phyloP scores from a whole-genome alignment of 768 basidiomycete genomes.

The Calocera viscosa region DNA sequence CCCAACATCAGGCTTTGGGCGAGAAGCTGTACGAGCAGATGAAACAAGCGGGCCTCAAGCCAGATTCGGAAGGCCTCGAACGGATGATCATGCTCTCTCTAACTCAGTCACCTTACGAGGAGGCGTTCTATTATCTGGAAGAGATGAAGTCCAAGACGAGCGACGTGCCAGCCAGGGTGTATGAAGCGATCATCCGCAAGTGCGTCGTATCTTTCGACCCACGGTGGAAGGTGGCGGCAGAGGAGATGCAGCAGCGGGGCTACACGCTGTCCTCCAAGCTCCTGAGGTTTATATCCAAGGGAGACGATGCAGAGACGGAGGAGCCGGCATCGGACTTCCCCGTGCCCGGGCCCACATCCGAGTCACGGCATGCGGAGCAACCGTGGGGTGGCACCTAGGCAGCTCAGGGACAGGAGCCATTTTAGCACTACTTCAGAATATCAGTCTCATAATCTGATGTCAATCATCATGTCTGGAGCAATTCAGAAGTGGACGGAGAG shows the following conservation, averaged over 20 bases:
- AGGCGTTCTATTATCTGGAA: slow-evolving; percentile 79
- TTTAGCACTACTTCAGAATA: no score
- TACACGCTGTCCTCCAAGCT: slow-evolving; percentile 31
- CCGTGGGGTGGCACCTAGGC: no score
- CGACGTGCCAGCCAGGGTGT: slow-evolving; percentile 32
- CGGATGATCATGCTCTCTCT: slow-evolving; percentile 57
- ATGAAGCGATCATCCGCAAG: slow-evolving; percentile 46
- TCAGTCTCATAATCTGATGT: no score
- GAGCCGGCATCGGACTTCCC: background rate
- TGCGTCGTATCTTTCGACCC: slow-evolving; percentile 46
- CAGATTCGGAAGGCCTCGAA: slow-evolving; percentile 51
- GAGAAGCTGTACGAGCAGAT: slow-evolving; percentile 49
- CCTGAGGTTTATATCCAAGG: slow-evolving; percentile 26
- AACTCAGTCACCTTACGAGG: slow-evolving; percentile 61
- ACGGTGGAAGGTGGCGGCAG: slow-evolving; percentile 49
- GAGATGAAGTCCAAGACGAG: slow-evolving; percentile 68
- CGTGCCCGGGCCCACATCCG: background rate
- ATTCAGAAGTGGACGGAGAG: no score
- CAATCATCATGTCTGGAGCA: no score
- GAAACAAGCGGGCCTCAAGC: slow-evolving; percentile 42
- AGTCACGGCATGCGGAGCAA: no score
- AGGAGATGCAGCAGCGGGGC: slow-evolving; percentile 58
- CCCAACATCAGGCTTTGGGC: slow-evolving; percentile 52
- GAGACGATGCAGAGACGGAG: background rate
- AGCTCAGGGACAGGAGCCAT: no score